Conservation (phyloP, 2,329 filamentous ascomycete genomes). For the Aspergillus hiratsukae region DNA sequence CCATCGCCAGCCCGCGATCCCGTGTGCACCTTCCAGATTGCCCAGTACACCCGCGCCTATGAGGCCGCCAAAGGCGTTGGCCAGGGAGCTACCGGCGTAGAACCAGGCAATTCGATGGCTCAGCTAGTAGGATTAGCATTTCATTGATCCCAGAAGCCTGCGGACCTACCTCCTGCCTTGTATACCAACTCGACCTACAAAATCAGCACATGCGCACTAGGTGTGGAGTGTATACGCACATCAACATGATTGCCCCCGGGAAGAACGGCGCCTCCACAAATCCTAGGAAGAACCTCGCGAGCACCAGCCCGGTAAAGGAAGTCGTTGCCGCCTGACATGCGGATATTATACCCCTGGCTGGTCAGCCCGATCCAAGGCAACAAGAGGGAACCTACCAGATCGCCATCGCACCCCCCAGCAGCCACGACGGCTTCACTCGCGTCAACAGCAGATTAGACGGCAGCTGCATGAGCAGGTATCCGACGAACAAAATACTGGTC, state of each 20-base stretch:
- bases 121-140: too few species aligned
- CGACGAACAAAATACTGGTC: too few species aligned
- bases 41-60: constrained; percentile 36
- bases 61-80: constrained; percentile 50
- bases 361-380: background rate
- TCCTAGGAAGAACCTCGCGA: constrained; percentile 39
- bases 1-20: too few species aligned
- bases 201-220: background rate
- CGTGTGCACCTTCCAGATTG: too few species aligned
- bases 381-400: constrained; percentile 19
- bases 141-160: too few species aligned
- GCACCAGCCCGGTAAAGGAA: constrained; percentile 39
- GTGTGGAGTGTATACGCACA: constrained; percentile 24
- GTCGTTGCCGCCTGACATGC: constrained; percentile 33
- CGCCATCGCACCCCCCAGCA: constrained; percentile 43
- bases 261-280: constrained; percentile 48
- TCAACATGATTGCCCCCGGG: constrained; percentile 59
- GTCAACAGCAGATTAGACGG: constrained; percentile 36
- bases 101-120: constrained; percentile 46
- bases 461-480: too few species aligned
- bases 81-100: constrained; percentile 46
- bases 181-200: constrained; percentile 61
- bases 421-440: constrained; percentile 50
- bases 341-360: constrained; percentile 23
- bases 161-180: constrained; percentile 46